Percentiles rank a stretch among this genome's conserved stretches.
phyloP scores from a whole-genome alignment of 1,284 basidiomycete genomes.

The Taiwanofungus camphoratus region DNA sequence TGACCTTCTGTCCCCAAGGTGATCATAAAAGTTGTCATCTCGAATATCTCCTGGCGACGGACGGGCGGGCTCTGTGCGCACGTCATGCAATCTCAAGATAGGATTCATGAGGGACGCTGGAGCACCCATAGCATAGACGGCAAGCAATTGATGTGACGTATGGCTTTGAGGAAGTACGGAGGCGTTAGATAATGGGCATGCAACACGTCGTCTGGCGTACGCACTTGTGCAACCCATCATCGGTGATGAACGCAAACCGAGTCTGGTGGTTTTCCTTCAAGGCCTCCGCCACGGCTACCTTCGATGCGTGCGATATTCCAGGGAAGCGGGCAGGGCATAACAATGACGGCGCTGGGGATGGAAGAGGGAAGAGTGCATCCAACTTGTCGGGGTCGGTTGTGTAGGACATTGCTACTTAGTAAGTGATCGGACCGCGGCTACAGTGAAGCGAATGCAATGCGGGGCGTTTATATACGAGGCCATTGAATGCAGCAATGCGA shows the following conservation, averaged over 20 bases:
- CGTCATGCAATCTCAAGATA: constrained; percentile 36
- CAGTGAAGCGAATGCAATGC: too few species aligned
- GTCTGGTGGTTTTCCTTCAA: constrained; percentile 6
- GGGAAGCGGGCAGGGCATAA: constrained; percentile 3
- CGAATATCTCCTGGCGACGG: constrained; percentile 39
- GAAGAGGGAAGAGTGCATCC: constrained; percentile 5
- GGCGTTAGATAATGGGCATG: not conserved
- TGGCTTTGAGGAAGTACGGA: constrained; percentile 33
- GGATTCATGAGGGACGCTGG: constrained; percentile 33
- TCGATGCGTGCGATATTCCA: constrained; percentile 4
- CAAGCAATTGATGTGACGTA: constrained; percentile 43
- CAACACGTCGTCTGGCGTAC: not conserved
- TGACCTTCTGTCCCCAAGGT: constrained; percentile 44
- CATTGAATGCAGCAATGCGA: too few species aligned
- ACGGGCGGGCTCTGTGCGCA: constrained; percentile 33
- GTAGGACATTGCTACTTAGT: too few species aligned
- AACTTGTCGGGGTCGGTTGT: too few species aligned
- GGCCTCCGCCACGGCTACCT: not conserved
- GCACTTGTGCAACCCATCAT: constrained; percentile 10
- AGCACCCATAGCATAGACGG: constrained; percentile 45
- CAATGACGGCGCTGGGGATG: constrained; percentile 2
- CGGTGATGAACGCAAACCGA: constrained; percentile 5
- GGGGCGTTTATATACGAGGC: too few species aligned
- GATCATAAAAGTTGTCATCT: constrained; percentile 39
- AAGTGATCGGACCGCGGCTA: too few species aligned